Conservation (phyloP, 768 basidiomycete genomes). For the Nidula microcarpa region DNA sequence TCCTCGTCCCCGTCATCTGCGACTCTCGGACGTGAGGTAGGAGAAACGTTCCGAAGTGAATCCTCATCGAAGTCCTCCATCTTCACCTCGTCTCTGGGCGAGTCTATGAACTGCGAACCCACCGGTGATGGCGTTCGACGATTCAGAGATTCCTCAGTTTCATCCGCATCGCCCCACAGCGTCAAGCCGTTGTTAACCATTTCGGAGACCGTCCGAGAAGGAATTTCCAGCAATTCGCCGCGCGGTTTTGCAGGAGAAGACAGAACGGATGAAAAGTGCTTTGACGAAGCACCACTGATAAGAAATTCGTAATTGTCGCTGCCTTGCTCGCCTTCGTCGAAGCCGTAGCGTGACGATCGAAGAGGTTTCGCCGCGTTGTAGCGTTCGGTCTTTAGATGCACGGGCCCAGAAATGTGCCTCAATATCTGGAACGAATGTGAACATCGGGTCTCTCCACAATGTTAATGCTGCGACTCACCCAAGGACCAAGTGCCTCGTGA, state of each 20-base stretch:
- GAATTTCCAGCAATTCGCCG: constrained; percentile 40
- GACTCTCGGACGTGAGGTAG: neutral
- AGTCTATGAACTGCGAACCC: too few species aligned
- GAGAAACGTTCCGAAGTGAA: neutral
- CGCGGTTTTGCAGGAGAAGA: constrained; percentile 34
- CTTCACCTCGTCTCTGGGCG: too few species aligned
- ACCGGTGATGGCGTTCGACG: too few species aligned
- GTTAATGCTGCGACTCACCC: constrained; percentile 35
- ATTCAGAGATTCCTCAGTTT: neutral
- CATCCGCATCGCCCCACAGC: constrained; percentile 31
- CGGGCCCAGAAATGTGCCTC: constrained; percentile 22
- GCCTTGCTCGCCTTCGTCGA: constrained; percentile 9
- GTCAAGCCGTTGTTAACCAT: constrained; percentile 45
- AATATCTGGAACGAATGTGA: constrained; percentile 31
- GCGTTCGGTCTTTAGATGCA: neutral
- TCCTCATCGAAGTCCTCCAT: neutral
- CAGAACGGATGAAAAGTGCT: constrained; percentile 32
- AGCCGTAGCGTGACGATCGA: neutral
- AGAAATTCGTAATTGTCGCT: constrained; percentile 53
- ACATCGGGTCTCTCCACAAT: neutral
- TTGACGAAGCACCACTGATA: constrained; percentile 25
- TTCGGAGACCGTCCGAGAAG: constrained; percentile 44
- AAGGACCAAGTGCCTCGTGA: constrained; percentile 48
- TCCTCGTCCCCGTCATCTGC: neutral
- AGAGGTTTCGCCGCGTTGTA: neutral